A percentile compares a stretch with the other conserved stretches of the same genome.
Evolutionary conservation across 225 moss, liverwort and hornwort genomes (phyloP).

Genomic region (Pseudoscleropodium purum): DNA sequence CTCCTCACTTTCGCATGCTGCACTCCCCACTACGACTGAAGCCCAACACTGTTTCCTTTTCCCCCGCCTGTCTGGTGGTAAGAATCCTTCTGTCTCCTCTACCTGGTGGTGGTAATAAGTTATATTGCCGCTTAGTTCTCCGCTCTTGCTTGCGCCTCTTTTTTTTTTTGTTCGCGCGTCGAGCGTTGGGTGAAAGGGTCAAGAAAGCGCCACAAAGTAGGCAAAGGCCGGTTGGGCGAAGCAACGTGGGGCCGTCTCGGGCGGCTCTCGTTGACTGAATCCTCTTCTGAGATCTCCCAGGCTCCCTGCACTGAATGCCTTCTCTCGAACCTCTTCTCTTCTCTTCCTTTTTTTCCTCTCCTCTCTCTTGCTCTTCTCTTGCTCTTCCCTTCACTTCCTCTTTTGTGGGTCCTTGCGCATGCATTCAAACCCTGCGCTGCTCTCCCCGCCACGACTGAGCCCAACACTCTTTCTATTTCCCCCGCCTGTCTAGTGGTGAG

Average conservation of each 20-base stretch:
- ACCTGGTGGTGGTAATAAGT: not conserved
- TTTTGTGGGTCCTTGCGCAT: not conserved
- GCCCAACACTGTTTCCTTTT: too few relatives aligned
- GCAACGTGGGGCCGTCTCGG: constrained; percentile 19
- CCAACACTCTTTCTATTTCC: too few relatives aligned
- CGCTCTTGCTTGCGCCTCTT: not conserved
- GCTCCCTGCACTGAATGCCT: not conserved
- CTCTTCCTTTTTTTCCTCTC: not conserved
- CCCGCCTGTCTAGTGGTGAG: not conserved
- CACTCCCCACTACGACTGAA: not conserved
- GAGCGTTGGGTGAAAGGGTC: too few relatives aligned
- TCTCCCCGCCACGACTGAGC: not conserved
- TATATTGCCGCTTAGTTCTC: not conserved
- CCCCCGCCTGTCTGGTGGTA: not conserved
- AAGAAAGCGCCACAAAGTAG: not conserved
- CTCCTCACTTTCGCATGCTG: not conserved
- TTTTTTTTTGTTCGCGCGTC: not conserved
- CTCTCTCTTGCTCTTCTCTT: not conserved
- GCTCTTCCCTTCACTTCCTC: not conserved
- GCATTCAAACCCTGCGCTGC: not conserved
- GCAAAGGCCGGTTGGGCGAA: not conserved
- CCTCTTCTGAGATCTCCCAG: not conserved
- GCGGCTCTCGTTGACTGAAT: constrained; percentile 43
- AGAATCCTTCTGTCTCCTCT: not conserved
- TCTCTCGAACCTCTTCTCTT: not conserved